These are phyloP conservation scores for Plasmopara halstedii DNA, from an alignment of 352 stramenopile species.

Conservation along the genomic window DNA sequence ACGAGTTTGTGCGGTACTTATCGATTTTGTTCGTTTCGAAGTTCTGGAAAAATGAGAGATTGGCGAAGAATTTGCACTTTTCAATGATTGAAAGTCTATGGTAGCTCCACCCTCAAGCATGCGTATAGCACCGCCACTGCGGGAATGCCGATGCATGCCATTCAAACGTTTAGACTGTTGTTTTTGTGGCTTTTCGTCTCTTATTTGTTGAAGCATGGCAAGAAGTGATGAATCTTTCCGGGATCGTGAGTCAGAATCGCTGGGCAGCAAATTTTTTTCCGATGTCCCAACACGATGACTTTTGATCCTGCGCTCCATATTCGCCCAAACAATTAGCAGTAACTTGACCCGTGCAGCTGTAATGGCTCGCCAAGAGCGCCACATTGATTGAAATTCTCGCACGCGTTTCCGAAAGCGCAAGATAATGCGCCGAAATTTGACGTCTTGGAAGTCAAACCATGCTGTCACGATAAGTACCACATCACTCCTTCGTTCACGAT, in stretches of 20 bases:
- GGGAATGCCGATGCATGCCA: slow-evolving; percentile 49
- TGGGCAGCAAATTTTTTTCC: slow-evolving; percentile 3
- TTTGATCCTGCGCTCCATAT: slow-evolving; percentile 51
- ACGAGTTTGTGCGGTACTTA: slow-evolving; percentile 9
- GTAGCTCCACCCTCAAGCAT: slow-evolving; percentile 18
- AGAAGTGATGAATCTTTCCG: slow-evolving; percentile 15
- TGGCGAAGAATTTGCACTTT: background rate
- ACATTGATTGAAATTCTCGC: slow-evolving; percentile 67
- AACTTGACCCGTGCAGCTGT: slow-evolving; percentile 68
- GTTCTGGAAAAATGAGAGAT: background rate
- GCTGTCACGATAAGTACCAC: slow-evolving; percentile 58
- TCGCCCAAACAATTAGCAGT: slow-evolving; percentile 55
- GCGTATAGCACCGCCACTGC: slow-evolving; percentile 44
- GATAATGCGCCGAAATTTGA: slow-evolving; percentile 76
- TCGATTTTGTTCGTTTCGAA: background rate
- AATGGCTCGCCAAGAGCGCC: slow-evolving; percentile 58
- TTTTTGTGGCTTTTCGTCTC: slow-evolving; percentile 3
- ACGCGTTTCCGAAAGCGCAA: slow-evolving; percentile 69
- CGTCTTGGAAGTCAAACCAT: slow-evolving; percentile 75
- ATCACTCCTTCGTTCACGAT: slow-evolving; percentile 10
- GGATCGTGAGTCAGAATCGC: background rate
- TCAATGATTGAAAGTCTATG: background rate
- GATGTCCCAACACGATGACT: slow-evolving; percentile 21
- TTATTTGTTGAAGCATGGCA: slow-evolving; percentile 15
- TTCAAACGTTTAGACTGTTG: slow-evolving; percentile 37